Evolutionary conservation across 2,329 filamentous ascomycete genomes (phyloP), one percentile per base, ranked within the genome.

Genomic region (Aspergillus ruber): DNA sequence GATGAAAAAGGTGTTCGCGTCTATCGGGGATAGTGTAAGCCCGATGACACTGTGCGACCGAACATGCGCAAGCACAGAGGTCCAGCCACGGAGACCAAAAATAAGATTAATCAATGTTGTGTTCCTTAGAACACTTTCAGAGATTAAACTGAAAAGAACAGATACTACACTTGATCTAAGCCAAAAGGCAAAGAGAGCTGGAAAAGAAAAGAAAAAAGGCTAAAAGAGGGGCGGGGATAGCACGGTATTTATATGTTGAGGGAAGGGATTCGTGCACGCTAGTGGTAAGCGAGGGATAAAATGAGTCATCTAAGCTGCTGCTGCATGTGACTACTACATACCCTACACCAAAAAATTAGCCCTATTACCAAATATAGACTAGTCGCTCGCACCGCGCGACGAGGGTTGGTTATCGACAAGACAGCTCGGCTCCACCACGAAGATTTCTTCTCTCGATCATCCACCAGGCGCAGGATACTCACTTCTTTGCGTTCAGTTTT

Each of bases 81-180:
- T 63, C 69, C 64, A 58, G 64, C 66, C 70, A 61, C 79, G 57
- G 51, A 59, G 50, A 69, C 57, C 76, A 88, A 88, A 85, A 86
- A 90, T 88, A 79, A 77, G 84, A 82, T 81, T 88, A 90, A 90
- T 88, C 84, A 82, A 76, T 77, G 79, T 80, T 81, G 77, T 76
- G 75, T 75, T 76, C 82, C 77, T 74, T 86, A 80, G 82, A 77
- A 76, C 77, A 78, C 79, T 89, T 87, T 85, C 85, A 90, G 86
- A 86, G 84, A 89, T 90, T 90, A 90, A 90, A 89, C 86, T 90
- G 84, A 88, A 86, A 89, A 90, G 86, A 90, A 90, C 85, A 88
- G 85, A 88, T 89, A 89, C 85, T 89, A 88, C 84, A 89, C 84
- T 88, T 89, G 85, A 89, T 89, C 85, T 88, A 86, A 87, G 82